Evolutionary conservation across 1,139 yeast species (phyloP).

Genomic region (Cylindricascospora bacillispora): DNA sequence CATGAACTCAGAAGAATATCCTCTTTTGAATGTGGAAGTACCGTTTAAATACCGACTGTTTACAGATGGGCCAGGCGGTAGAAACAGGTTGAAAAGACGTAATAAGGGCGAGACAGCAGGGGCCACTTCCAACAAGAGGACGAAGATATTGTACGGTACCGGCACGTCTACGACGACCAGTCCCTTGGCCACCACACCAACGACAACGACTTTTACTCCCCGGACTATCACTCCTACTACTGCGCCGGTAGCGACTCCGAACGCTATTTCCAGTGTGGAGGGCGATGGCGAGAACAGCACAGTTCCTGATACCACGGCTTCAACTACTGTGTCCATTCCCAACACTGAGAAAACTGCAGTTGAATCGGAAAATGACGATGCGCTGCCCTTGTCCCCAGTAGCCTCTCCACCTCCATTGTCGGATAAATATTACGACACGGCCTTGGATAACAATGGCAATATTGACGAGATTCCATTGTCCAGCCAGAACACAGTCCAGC

Average conservation of each 20-base stretch:
- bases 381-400: slow-evolving; percentile 20
- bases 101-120: slow-evolving; percentile 1
- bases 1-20: too few relatives aligned
- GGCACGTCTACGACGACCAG: neutral
- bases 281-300: neutral
- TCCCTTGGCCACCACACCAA: neutral
- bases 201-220: neutral
- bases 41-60: slow-evolving; percentile 6
- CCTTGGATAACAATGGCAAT: slow-evolving; percentile 2
- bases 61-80: neutral
- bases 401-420: slow-evolving; percentile 15
- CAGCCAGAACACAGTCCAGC: slow-evolving; percentile 1
- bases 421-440: slow-evolving; percentile 5
- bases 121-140: slow-evolving; percentile 2
- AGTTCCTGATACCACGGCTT: too few relatives aligned
- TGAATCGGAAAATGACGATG: slow-evolving; percentile 10
- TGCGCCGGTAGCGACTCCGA: neutral
- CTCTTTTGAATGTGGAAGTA: slow-evolving; percentile 5
- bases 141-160: neutral
- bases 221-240: neutral
- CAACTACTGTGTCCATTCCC: too few relatives aligned
- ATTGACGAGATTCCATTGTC: slow-evolving; percentile 1
- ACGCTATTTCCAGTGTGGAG: neutral
- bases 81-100: neutral
- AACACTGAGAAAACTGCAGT: too few relatives aligned